Evolutionary conservation across 2,329 filamentous ascomycete genomes (phyloP).

Genomic region (Fusarium nanum): DNA sequence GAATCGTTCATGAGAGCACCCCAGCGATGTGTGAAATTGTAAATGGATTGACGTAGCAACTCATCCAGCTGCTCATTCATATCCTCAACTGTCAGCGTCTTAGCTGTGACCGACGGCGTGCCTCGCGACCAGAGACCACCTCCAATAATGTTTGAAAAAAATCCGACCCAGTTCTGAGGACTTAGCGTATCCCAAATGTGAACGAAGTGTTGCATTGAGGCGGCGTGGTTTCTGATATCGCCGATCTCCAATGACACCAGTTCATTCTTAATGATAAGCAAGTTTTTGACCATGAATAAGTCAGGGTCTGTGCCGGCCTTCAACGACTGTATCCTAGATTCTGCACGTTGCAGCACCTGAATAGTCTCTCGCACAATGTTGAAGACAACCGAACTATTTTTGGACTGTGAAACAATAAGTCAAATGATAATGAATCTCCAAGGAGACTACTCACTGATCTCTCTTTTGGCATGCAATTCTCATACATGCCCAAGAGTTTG

Average conservation of each 20-base stretch:
- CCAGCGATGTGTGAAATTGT: constrained; percentile 72
- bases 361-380: constrained; percentile 91
- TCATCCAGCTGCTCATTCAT: constrained; percentile 74
- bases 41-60: constrained; percentile 70
- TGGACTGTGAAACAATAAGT: constrained; percentile 44
- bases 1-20: constrained; percentile 63
- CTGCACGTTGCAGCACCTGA: constrained; percentile 81
- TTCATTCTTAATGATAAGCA: constrained; percentile 94
- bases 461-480: constrained; percentile 73
- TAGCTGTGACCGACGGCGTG: constrained; percentile 52
- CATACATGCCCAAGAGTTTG: constrained; percentile 70
- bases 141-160: constrained; percentile 68
- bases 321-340: constrained; percentile 74
- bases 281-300: constrained; percentile 93
- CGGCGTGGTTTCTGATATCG: constrained; percentile 65
- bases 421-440: neutral
- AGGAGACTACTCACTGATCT: constrained; percentile 62
- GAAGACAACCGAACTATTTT: constrained; percentile 68
- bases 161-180: constrained; percentile 67
- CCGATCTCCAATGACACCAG: constrained; percentile 96
- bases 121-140: constrained; percentile 62
- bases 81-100: constrained; percentile 63
- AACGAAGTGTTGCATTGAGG: constrained; percentile 69
- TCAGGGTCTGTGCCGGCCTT: constrained; percentile 76
- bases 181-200: constrained; percentile 74